Base-by-base conservation (phyloP, 164 flowering plant genomes). In the Saururus chinensis region DNA sequence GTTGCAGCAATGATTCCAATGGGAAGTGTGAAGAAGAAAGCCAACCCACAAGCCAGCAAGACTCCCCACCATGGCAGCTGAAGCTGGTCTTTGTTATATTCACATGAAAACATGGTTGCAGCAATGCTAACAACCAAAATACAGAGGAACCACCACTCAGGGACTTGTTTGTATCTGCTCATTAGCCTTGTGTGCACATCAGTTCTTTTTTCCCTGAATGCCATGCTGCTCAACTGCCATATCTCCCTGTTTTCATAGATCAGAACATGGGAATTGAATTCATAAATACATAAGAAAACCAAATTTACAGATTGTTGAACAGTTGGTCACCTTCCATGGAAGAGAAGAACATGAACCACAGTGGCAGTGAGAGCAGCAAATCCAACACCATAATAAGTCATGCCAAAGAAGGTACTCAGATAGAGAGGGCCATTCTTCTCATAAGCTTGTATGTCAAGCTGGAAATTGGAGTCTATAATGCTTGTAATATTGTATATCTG, bases 51-150 rank as follows among this genome's bases (percentile, higher is more conserved):
- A 9, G 96, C 96, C 7, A 84, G 70, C 51, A 88, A 42, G 10
- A 88, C 92, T 19, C 92, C 92, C 92, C 96, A 88, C 92, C 92
- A 88, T 21, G 96, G 96, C 62, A 88, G 51, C 60, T 88, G 96
- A 72, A 88, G 90, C 56, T 84, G 92, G 0, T 73, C 81, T 21
- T 79, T 84, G 82, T 74, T 84, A 52, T 83, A 83, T 65, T 84
- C 75, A 55, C 89, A 86, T 20, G 85, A 76, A 57, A 84, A 82
- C 12, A 84, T 70, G 51, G 88, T 80, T 37, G 64, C 66, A 7
- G 76, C 88, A 57, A 86, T 77, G 71, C 80, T 88, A 1, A 19
- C 75, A 12, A 82, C 12, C 9, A 88, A 84, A 20, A 86, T 86
- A 66, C 61, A 35, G 60, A 75, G 60, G 61, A 88, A 88, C 96